phyloP scores from a whole-genome alignment of 2,329 filamentous ascomycete genomes.

The Fusarium haematococcum region DNA sequence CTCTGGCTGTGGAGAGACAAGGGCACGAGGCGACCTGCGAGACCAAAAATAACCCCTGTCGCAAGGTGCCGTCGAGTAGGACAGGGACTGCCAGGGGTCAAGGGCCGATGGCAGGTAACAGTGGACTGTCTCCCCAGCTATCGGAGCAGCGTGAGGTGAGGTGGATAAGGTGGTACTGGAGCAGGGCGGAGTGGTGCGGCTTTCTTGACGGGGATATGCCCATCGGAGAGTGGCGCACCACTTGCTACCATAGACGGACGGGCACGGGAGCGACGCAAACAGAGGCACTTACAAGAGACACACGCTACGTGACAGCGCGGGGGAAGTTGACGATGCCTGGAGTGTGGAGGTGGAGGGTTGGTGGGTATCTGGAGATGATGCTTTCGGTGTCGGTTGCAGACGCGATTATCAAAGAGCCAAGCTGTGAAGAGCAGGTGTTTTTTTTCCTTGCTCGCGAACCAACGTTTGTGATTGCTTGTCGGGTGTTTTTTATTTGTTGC shows the following conservation, averaged over 20 bases:
- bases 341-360: background rate
- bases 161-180: constrained; percentile 21
- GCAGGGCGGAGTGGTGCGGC: constrained; percentile 11
- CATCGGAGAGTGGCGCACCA: constrained; percentile 9
- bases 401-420: background rate
- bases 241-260: background rate
- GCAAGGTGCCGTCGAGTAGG: constrained; percentile 3
- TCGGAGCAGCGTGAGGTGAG: constrained; percentile 1
- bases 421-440: background rate
- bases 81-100: constrained; percentile 13
- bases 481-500: background rate
- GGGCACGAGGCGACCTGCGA: constrained; percentile 24
- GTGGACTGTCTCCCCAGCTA: constrained; percentile 4
- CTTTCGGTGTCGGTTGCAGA: background rate
- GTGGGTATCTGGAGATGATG: background rate
- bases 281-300: constrained; percentile 6
- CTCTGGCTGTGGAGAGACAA: constrained; percentile 18
- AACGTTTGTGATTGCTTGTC: background rate
- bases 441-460: background rate
- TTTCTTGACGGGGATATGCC: constrained; percentile 12
- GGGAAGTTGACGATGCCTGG: constrained; percentile 7
- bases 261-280: background rate
- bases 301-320: constrained; percentile 36
- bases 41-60: constrained; percentile 38
- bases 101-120: constrained; percentile 36